A percentile compares a stretch with the other conserved stretches of the same genome.
Conservation (phyloP, 768 basidiomycete genomes). For the Holtermanniella nyarrowii region DNA sequence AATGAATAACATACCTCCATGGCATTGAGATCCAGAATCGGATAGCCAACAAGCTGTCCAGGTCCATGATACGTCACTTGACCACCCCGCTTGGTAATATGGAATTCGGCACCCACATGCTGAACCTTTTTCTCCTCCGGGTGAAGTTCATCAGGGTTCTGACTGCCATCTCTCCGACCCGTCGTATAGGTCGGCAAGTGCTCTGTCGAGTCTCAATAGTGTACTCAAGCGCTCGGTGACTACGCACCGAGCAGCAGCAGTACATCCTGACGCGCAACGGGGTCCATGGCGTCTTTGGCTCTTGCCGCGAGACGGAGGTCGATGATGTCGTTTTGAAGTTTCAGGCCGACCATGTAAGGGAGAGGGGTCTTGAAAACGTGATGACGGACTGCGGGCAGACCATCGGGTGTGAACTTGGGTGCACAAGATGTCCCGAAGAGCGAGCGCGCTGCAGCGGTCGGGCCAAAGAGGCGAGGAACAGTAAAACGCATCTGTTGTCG, state of each 20-base stretch:
- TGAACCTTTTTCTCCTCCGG: conserved; percentile 58
- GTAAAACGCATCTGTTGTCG: not conserved
- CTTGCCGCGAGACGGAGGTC: conserved; percentile 16
- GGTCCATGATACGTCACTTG: conserved; percentile 96
- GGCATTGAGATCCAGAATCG: conserved; percentile 76
- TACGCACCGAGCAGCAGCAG: conserved; percentile 37
- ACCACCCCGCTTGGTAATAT: conserved; percentile 71
- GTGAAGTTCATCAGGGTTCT: conserved; percentile 46
- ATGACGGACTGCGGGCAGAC: conserved; percentile 43
- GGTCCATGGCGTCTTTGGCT: conserved; percentile 10
- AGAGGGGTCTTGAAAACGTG: conserved; percentile 69
- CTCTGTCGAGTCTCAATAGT: conserved; percentile 42
- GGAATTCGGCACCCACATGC: conserved; percentile 75
- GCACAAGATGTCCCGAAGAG: not conserved
- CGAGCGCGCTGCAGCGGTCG: not conserved
- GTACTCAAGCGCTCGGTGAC: not conserved
- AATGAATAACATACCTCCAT: conserved; percentile 54
- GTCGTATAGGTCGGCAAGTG: conserved; percentile 91
- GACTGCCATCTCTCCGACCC: conserved; percentile 64
- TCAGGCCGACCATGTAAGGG: conserved; percentile 51
- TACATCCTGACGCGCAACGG: conserved; percentile 29
- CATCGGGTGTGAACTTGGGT: not conserved
- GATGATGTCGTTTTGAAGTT: conserved; percentile 42
- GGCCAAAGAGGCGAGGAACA: not conserved
- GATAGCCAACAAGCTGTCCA: conserved; percentile 93